Conservation (phyloP, 2,329 filamentous ascomycete genomes). For the Talaromyces sp. region DNA sequence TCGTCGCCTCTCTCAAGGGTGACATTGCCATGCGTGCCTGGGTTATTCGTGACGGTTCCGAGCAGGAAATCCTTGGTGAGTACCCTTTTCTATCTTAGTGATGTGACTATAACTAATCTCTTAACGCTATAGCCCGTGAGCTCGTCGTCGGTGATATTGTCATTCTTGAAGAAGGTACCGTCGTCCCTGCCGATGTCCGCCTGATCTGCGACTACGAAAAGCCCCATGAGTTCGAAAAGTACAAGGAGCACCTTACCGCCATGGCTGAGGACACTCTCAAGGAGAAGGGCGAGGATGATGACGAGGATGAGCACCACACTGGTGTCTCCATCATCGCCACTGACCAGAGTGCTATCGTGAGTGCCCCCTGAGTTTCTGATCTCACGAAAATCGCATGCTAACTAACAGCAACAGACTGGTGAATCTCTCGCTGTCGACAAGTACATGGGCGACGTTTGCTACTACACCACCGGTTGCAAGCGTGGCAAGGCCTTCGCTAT, state of each 20-base stretch:
- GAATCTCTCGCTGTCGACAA: constrained; percentile 60
- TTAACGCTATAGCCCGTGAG: constrained; percentile 43
- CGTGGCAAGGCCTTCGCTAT: constrained; percentile 67
- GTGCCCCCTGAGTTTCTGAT: background rate
- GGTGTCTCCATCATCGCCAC: constrained; percentile 61
- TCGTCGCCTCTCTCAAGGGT: constrained; percentile 66
- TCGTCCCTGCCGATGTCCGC: constrained; percentile 61
- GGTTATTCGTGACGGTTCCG: constrained; percentile 60
- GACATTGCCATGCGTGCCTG: constrained; percentile 68
- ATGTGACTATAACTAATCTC: too few species aligned
- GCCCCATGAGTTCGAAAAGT: constrained; percentile 59
- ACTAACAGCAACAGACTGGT: constrained; percentile 45
- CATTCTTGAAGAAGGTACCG: constrained; percentile 64
- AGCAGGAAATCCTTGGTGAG: constrained; percentile 57
- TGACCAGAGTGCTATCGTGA: constrained; percentile 64
- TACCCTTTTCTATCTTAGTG: background rate
- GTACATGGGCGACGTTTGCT: constrained; percentile 64
- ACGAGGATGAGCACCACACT: constrained; percentile 55
- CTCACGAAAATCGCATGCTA: background rate
- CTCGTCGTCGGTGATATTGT: constrained; percentile 68
- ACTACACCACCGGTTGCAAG: constrained; percentile 74
- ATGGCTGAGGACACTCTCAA: constrained; percentile 53
- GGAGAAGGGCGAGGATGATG: constrained; percentile 47
- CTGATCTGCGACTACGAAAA: constrained; percentile 65
- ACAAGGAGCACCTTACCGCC: constrained; percentile 56